Percentiles rank a stretch among this genome's conserved stretches.
Conservation (phyloP, 129 eudicot species). For the Ambrosia artemisiifolia region DNA sequence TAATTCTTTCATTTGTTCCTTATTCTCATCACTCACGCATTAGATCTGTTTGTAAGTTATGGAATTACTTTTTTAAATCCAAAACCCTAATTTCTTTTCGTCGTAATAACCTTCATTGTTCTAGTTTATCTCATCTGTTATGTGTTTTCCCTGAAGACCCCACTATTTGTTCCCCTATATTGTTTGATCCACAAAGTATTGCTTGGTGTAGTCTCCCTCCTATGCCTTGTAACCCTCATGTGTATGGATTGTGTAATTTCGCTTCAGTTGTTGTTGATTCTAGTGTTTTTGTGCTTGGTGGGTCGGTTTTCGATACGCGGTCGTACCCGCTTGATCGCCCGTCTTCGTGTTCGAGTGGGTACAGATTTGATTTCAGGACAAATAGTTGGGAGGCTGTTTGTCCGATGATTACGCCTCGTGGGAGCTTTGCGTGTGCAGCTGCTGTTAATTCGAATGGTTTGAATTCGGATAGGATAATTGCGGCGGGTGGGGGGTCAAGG, state of each 20-base stretch:
- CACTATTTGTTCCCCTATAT: constrained; percentile 50
- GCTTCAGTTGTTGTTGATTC: constrained; percentile 43
- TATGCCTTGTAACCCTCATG: constrained; percentile 92
- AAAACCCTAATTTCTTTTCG: constrained; percentile 52
- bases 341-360: constrained; percentile 49
- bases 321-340: constrained; percentile 83
- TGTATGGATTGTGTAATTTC: constrained; percentile 75
- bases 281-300: constrained; percentile 67
- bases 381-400: constrained; percentile 49
- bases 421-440: constrained; percentile 78
- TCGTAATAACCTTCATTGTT: constrained; percentile 23
- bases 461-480: constrained; percentile 42
- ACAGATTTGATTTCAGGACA: constrained; percentile 44
- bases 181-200: constrained; percentile 64
- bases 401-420: constrained; percentile 73
- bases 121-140: constrained; percentile 50
- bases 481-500: constrained; percentile 94
- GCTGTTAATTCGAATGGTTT: constrained; percentile 29
- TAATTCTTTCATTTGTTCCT: constrained; percentile 63
- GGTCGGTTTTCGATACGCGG: constrained; percentile 79
- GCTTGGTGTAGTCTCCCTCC: constrained; percentile 77
- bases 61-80: constrained; percentile 64
- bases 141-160: constrained; percentile 88
- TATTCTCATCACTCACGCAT: constrained; percentile 64
- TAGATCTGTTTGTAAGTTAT: constrained; percentile 57